Base-by-base conservation (phyloP, 805 yeast genomes). In the Candida ulmi region DNA sequence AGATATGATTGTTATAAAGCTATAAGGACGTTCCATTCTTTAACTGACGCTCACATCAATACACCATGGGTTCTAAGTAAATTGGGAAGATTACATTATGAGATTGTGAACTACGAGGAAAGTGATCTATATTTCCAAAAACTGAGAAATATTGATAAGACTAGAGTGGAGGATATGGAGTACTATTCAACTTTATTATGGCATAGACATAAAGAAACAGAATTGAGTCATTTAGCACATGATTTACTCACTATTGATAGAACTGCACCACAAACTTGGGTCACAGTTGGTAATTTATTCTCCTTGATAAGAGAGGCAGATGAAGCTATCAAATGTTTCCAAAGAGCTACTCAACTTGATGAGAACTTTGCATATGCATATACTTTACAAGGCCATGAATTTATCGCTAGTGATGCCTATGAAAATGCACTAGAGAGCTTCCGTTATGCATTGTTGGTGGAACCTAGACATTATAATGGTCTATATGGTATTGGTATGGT, bases 401-500 rank as follows among this genome's bases (percentile, higher is more conserved):
- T 76, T 54, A 77, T 87, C 26, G 74, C 91, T 2, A 87, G 78
- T 52, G 99, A 95, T 63, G 88, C 95, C 28, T 86, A 83, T 62
- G 96, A 88, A 56, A 76, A 80, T 55, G 97, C 99, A 0, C 72
- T 84, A 45, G 86, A 83, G 41, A 78, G 87, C 44, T 93, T 88
- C 70, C 63, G 96, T 28, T 69, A 71, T 45, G 95, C 96, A 4
- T 68, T 93, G 34, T 65, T 82, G 18, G 71, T 80, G 31, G 95
- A 91, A 53, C 72, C 81, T 35, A 70, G 88, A 41, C 96, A 88
- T 57, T 93, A 90, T 61, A 93, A 91, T 61, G 97, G 98, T 0
- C 78, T 90, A 54, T 93, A 93, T 55, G 99, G 99, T 21, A 75
- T 93, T 41, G 99, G 98, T 8, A 88, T 88, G 91, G 95, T 88